These are phyloP conservation scores for Trypethelium eluteriae DNA, from an alignment of 495 filamentous ascomycete genomes.

Conservation along the genomic window DNA sequence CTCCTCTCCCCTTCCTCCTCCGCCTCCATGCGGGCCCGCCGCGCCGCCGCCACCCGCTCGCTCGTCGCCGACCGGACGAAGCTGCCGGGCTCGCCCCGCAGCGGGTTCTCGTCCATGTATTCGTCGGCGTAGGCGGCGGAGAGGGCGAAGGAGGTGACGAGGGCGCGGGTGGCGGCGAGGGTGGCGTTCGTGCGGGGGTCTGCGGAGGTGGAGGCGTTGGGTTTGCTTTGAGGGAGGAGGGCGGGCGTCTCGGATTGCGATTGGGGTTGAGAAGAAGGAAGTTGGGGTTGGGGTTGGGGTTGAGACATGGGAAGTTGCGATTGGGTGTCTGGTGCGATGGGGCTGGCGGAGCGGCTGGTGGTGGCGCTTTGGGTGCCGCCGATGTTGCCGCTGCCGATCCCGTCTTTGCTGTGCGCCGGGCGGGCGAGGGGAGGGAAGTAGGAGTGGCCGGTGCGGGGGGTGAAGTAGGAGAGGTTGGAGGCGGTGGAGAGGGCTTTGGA, in stretches of 20 bases:
- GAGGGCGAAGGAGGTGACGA: slow-evolving; percentile 26
- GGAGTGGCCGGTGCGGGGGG: slow-evolving; percentile 63
- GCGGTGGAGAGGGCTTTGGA: slow-evolving; percentile 57
- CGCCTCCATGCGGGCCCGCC: not conserved
- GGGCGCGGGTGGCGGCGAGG: slow-evolving; percentile 22
- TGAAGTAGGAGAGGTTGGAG: slow-evolving; percentile 60
- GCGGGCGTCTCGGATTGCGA: not conserved
- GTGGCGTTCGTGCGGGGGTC: not conserved
- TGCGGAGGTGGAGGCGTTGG: not conserved
- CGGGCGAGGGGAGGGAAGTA: slow-evolving; percentile 54
- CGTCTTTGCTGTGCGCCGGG: slow-evolving; percentile 19
- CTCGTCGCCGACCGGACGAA: slow-evolving; percentile 53
- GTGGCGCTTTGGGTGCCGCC: slow-evolving; percentile 10
- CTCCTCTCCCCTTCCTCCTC: slow-evolving; percentile 18
- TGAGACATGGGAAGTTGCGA: slow-evolving; percentile 16
- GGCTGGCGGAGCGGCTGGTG: slow-evolving; percentile 39
- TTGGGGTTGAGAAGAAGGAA: not conserved
- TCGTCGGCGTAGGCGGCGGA: slow-evolving; percentile 41
- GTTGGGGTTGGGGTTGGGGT: not conserved
- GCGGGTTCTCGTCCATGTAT: slow-evolving; percentile 85
- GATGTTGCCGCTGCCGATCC: not conserved
- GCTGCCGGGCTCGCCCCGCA: slow-evolving; percentile 77
- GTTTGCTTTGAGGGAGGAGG: not conserved
- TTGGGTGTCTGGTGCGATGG: slow-evolving; percentile 15
- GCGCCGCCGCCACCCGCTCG: slow-evolving; percentile 15